phyloP scores from a whole-genome alignment of 2,329 filamentous ascomycete species.

The Hypoxylon sp. region DNA sequence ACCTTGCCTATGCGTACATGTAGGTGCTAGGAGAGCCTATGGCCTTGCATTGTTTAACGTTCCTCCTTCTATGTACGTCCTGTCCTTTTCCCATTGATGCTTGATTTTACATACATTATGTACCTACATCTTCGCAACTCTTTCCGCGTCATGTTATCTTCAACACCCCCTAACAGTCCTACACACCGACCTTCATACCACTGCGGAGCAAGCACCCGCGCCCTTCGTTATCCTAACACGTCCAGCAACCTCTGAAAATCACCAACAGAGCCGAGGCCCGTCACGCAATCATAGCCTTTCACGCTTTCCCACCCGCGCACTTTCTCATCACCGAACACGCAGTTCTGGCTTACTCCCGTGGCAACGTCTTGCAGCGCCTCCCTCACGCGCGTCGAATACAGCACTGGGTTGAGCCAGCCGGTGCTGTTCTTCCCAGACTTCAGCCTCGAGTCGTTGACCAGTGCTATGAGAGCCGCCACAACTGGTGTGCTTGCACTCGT shows the following conservation, averaged over 20 bases:
- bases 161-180: no score
- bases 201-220: neutral
- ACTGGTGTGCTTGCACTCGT: constrained; percentile 67
- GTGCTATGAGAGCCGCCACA: constrained; percentile 67
- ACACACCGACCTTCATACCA: neutral
- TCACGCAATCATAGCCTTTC: constrained; percentile 64
- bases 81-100: no score
- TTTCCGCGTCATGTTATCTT: no score
- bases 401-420: constrained; percentile 67
- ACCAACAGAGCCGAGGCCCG: constrained; percentile 64
- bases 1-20: no score
- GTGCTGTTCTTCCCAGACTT: constrained; percentile 63
- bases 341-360: constrained; percentile 59
- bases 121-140: no score
- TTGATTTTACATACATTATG: no score
- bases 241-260: constrained; percentile 54
- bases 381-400: constrained; percentile 61
- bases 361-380: constrained; percentile 60
- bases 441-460: constrained; percentile 65
- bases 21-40: no score
- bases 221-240: constrained; percentile 22
- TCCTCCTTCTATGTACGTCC: no score
- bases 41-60: no score
- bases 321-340: constrained; percentile 54
- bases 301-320: constrained; percentile 62